Evolutionary conservation across 2,329 filamentous ascomycete genomes (phyloP).

Genomic region (Claviceps fusiformis): DNA sequence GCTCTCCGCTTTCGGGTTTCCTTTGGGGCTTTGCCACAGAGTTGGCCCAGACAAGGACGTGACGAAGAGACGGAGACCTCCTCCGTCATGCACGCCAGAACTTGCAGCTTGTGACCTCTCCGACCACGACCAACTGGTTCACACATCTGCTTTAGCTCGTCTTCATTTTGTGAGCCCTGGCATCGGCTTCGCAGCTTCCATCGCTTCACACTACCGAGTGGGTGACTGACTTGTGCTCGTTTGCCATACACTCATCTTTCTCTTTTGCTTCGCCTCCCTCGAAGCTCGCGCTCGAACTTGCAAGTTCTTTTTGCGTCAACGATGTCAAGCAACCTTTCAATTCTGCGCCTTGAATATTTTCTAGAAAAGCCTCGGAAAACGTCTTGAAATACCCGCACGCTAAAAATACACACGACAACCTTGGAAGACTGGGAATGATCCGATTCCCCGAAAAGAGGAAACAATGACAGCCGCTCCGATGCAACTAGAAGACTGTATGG

Average conservation of each 20-base stretch:
- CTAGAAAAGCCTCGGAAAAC: slow-evolving; percentile 19
- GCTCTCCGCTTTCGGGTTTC: background rate
- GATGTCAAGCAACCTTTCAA: slow-evolving; percentile 21
- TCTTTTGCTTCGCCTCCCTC: background rate
- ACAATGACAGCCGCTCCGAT: slow-evolving; percentile 67
- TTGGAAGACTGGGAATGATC: slow-evolving; percentile 7
- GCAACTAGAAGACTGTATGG: slow-evolving; percentile 77
- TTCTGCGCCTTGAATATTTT: slow-evolving; percentile 16
- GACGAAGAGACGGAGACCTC: background rate
- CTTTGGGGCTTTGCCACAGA: background rate
- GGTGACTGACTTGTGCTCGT: background rate
- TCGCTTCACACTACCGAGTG: background rate
- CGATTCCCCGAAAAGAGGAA: slow-evolving; percentile 18
- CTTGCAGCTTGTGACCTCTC: background rate
- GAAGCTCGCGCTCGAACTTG: background rate
- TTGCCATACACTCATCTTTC: background rate
- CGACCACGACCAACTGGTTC: background rate
- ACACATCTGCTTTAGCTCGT: background rate
- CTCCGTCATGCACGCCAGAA: background rate
- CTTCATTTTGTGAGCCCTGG: background rate
- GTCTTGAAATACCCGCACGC: slow-evolving; percentile 1
- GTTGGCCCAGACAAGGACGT: background rate
- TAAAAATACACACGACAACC: background rate
- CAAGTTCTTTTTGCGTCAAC: slow-evolving; percentile 4
- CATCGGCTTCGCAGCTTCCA: background rate